Evolutionary conservation across 129 eudicot genomes (phyloP).

Genomic region (Artemisia argyi): DNA sequence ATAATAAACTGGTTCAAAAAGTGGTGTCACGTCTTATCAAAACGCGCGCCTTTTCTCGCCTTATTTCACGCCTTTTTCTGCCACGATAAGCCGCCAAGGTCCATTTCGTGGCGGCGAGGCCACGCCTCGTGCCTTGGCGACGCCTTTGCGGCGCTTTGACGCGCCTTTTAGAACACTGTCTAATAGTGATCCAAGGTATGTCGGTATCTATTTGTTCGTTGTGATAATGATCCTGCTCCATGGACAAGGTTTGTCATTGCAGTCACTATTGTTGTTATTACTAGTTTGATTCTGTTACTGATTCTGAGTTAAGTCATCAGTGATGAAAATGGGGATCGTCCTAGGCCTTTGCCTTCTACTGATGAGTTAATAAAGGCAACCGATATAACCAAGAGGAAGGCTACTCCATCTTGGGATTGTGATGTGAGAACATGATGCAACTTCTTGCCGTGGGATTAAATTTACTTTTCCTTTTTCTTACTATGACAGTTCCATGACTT

Average conservation of each 20-base stretch:
- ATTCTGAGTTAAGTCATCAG: constrained; percentile 24
- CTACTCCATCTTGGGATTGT: constrained; percentile 60
- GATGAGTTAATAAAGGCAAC: constrained; percentile 36
- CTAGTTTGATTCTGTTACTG: no score
- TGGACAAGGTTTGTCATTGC: constrained; percentile 66
- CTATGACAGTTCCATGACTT: not conserved
- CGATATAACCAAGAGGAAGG: constrained; percentile 48
- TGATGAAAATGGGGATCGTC: constrained; percentile 59
- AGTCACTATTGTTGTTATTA: no score
- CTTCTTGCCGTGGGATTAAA: not conserved
- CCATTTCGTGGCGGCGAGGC: no score
- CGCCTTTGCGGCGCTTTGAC: no score
- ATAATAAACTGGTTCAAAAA: no score
- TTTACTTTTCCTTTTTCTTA: not conserved
- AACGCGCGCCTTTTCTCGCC: no score
- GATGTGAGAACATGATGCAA: constrained; percentile 43
- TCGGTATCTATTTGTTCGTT: constrained; percentile 67
- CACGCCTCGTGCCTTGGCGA: no score
- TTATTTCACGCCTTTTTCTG: no score
- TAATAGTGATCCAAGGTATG: constrained; percentile 63
- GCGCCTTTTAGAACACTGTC: no score
- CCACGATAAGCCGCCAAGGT: no score
- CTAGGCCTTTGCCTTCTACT: not conserved
- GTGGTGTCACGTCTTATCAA: no score
- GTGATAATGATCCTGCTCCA: constrained; percentile 91